These are phyloP conservation scores for Mycena citricolor DNA, from an alignment of 1,284 basidiomycete genomes.

Conservation along the genomic window DNA sequence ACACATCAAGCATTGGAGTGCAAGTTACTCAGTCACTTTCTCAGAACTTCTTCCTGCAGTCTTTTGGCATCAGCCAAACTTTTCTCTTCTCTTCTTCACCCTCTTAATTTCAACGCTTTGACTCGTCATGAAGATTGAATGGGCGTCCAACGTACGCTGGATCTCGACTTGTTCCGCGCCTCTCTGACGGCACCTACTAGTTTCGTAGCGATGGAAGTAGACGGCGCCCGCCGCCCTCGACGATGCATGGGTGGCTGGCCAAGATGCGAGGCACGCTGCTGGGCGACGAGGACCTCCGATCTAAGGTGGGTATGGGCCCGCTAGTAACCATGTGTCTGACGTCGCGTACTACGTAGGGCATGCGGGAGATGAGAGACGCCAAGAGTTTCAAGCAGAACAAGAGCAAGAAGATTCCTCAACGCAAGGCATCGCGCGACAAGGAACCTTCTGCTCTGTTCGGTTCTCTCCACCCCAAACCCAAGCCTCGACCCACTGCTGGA, in stretches of 20 bases:
- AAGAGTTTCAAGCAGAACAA: slow-evolving; percentile 21
- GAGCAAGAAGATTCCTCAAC: slow-evolving; percentile 5
- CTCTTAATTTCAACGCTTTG: slow-evolving; percentile 4
- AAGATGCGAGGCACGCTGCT: slow-evolving; percentile 73
- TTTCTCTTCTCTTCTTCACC: slow-evolving; percentile 1
- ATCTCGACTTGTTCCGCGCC: slow-evolving; percentile 9
- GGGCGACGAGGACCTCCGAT: slow-evolving; percentile 63
- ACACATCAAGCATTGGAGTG: too few species aligned
- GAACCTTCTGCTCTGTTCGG: slow-evolving; percentile 20
- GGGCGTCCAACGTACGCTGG: slow-evolving; percentile 41
- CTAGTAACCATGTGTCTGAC: too few species aligned
- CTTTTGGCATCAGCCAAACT: neutral
- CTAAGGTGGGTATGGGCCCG: slow-evolving; percentile 33
- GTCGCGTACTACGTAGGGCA: too few species aligned
- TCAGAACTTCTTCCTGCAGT: neutral
- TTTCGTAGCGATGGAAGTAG: slow-evolving; percentile 50
- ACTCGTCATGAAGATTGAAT: slow-evolving; percentile 27
- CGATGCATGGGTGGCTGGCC: slow-evolving; percentile 75
- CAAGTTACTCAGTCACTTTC: neutral
- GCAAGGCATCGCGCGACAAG: slow-evolving; percentile 16
- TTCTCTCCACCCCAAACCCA: slow-evolving; percentile 20
- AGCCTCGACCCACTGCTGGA: slow-evolving; percentile 6
- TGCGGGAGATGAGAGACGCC: slow-evolving; percentile 48
- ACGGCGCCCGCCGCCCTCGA: slow-evolving; percentile 57
- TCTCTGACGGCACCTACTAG: slow-evolving; percentile 25